These are phyloP conservation scores for Neofusicoccum cordaticola DNA, from an alignment of 2,329 filamentous ascomycete species.

Conservation along the genomic window DNA sequence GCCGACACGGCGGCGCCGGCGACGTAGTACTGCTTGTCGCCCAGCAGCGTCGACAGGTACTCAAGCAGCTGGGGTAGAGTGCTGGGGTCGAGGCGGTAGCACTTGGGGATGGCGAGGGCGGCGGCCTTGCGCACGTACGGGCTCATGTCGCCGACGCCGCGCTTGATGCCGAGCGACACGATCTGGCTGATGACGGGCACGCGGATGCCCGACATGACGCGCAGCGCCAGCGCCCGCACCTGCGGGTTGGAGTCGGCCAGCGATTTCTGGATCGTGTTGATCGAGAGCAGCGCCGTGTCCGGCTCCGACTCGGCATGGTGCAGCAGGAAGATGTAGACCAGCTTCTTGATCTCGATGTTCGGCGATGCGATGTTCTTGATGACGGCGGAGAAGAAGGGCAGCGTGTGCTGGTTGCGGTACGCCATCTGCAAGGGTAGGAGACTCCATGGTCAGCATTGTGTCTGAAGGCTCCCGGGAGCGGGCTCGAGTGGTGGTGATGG, in stretches of 20 bases:
- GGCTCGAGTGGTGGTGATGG: neutral
- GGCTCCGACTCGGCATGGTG: conserved; percentile 95
- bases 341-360: conserved; percentile 92
- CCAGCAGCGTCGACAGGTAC: conserved; percentile 73
- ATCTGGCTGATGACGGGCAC: conserved; percentile 98
- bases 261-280: conserved; percentile 98
- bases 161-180: conserved; percentile 91
- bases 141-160: conserved; percentile 90
- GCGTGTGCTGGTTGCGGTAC: conserved; percentile 83
- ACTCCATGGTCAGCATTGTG: neutral
- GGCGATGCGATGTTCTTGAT: conserved; percentile 97
- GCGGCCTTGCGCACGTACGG: conserved; percentile 90
- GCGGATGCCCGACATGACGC: conserved; percentile 96
- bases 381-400: conserved; percentile 94
- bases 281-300: conserved; percentile 89
- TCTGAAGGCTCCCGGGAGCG: neutral
- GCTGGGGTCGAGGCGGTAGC: conserved; percentile 83
- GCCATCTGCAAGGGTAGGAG: conserved; percentile 69
- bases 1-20: conserved; percentile 87
- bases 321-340: conserved; percentile 97
- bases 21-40: conserved; percentile 95
- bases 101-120: conserved; percentile 91
- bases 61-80: conserved; percentile 83
- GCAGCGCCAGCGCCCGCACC: conserved; percentile 84
- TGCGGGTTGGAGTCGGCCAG: conserved; percentile 89